Evolutionary conservation across 1,284 basidiomycete genomes (phyloP).

Genomic region (Naganishia cerealis): DNA sequence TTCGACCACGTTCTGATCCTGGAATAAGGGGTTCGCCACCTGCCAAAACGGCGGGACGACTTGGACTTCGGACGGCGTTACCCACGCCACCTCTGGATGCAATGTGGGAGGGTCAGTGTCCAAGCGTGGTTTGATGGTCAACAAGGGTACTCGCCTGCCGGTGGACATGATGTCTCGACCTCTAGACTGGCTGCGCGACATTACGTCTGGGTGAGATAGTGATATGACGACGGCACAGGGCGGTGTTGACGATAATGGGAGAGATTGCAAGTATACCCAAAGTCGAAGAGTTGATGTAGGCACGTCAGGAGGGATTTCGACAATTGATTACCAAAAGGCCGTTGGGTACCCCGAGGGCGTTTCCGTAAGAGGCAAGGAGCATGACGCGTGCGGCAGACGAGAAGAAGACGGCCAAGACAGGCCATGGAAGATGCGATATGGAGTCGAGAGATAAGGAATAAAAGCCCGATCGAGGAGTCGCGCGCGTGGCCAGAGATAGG

Average conservation of each 20-base stretch:
- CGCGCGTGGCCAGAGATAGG: constrained; percentile 5
- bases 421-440: constrained; percentile 8
- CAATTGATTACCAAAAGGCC: too few species aligned
- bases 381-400: constrained; percentile 3
- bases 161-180: constrained; percentile 50
- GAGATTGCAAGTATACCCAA: not conserved
- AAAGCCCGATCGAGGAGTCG: constrained; percentile 19
- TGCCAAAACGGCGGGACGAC: constrained; percentile 34
- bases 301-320: not conserved
- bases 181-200: constrained; percentile 42
- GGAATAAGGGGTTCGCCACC: constrained; percentile 43
- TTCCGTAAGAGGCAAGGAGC: not conserved
- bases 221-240: not conserved
- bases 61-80: constrained; percentile 50
- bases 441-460: constrained; percentile 29
- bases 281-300: not conserved
- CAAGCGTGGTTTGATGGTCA: not conserved
- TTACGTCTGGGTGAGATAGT: constrained; percentile 36
- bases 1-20: constrained; percentile 49
- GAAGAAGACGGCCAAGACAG: constrained; percentile 24
- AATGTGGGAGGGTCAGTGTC: not conserved
- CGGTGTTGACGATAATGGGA: not conserved
- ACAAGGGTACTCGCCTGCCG: constrained; percentile 38
- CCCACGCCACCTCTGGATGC: constrained; percentile 47
- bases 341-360: too few species aligned